Conservation (phyloP, 768 basidiomycete species). For the Auriculariales sp. region DNA sequence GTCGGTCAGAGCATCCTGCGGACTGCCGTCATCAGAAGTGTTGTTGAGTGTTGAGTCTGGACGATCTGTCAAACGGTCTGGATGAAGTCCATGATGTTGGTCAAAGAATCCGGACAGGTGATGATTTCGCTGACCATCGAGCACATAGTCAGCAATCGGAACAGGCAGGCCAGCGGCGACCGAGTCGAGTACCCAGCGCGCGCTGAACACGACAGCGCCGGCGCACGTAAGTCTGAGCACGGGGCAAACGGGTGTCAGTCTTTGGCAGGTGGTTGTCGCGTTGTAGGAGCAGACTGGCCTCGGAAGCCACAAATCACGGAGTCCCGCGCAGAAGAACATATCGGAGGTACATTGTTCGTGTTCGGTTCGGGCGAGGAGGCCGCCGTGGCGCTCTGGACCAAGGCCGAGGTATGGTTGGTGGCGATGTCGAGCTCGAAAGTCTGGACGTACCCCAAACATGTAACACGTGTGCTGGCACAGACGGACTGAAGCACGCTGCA, state of each 20-base stretch:
- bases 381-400: slow-evolving; percentile 5
- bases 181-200: slow-evolving; percentile 3
- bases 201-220: slow-evolving; percentile 3
- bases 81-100: too few relatives aligned
- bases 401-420: neutral
- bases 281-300: neutral
- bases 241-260: neutral
- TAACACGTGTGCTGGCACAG: neutral
- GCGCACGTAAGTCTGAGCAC: neutral
- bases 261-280: neutral
- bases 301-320: slow-evolving; percentile 4
- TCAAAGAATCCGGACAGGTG: too few relatives aligned
- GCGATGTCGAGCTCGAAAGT: neutral
- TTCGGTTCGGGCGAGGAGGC: slow-evolving; percentile 1
- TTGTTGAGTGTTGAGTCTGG: too few relatives aligned
- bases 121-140: too few relatives aligned
- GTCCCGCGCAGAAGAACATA: slow-evolving; percentile 5
- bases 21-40: too few relatives aligned
- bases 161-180: neutral
- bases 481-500: slow-evolving; percentile 6
- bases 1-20: too few relatives aligned
- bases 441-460: slow-evolving; percentile 1
- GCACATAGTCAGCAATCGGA: neutral
- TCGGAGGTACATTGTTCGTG: neutral
- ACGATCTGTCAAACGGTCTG: too few relatives aligned